Conservation (phyloP, 1,284 basidiomycete genomes). For the Sanghuangporus sanghuang region DNA sequence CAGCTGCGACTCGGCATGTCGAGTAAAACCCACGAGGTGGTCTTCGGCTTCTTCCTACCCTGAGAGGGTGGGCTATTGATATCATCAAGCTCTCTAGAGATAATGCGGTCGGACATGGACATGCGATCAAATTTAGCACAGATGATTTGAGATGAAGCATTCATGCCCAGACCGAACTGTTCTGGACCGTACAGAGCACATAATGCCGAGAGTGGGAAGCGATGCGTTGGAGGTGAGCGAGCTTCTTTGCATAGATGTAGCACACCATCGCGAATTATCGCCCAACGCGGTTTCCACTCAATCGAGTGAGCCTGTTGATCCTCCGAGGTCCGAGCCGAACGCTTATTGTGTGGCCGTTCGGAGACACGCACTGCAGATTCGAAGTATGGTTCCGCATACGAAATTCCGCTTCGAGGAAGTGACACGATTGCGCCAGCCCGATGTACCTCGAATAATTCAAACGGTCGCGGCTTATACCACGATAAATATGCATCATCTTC, state of each 20-base stretch:
- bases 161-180: slow-evolving; percentile 30
- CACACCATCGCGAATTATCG: slow-evolving; percentile 52
- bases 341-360: slow-evolving; percentile 16
- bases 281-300: slow-evolving; percentile 63
- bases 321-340: slow-evolving; percentile 7
- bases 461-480: slow-evolving; percentile 51
- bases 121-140: slow-evolving; percentile 42
- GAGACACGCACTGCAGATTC: slow-evolving; percentile 33
- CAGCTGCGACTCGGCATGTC: slow-evolving; percentile 53
- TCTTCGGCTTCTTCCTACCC: slow-evolving; percentile 16
- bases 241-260: slow-evolving; percentile 51
- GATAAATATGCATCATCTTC: slow-evolving; percentile 55
- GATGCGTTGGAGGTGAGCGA: slow-evolving; percentile 39
- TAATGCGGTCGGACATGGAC: neutral
- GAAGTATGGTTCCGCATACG: slow-evolving; percentile 65
- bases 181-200: slow-evolving; percentile 41
- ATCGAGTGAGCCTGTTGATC: slow-evolving; percentile 21
- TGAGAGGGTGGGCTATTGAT: slow-evolving; percentile 1
- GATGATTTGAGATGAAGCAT: slow-evolving; percentile 33
- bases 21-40: slow-evolving; percentile 50
- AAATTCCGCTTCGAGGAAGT: slow-evolving; percentile 39
- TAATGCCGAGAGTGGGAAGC: slow-evolving; percentile 38
- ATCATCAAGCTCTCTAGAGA: neutral
- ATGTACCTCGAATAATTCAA: slow-evolving; percentile 66
- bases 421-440: slow-evolving; percentile 34